A percentile compares a stretch with the other conserved stretches of the same genome.
Conservation (phyloP, 2,329 filamentous ascomycete genomes). For the Pseudocercospora crystallina region DNA sequence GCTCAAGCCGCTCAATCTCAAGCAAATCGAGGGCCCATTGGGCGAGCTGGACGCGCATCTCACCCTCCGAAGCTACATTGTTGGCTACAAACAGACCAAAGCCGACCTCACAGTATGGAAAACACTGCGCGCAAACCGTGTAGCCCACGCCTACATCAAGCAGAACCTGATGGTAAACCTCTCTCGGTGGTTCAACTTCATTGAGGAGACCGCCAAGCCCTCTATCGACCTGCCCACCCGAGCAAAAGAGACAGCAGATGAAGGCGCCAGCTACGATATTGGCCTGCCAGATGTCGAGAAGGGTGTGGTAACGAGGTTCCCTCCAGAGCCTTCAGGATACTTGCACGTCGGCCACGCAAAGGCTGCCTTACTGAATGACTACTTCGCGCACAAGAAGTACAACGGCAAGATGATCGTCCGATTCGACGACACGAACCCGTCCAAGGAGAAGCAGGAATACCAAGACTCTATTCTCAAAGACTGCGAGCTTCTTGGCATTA, state of each 20-base stretch:
- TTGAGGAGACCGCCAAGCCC: constrained; percentile 76
- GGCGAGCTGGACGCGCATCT: constrained; percentile 82
- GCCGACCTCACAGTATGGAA: constrained; percentile 82
- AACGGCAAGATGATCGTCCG: constrained; percentile 86
- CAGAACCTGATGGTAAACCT: constrained; percentile 75
- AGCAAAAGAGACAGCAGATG: constrained; percentile 63
- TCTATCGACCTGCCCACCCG: constrained; percentile 54
- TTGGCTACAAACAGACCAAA: constrained; percentile 74
- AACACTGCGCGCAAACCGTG: constrained; percentile 77
- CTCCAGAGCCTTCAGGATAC: constrained; percentile 93
- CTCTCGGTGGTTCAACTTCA: constrained; percentile 80
- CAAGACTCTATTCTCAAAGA: constrained; percentile 93
- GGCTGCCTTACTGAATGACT: constrained; percentile 89
- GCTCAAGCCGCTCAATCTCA: constrained; percentile 69
- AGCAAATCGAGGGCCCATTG: constrained; percentile 71
- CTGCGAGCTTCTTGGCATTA: constrained; percentile 85
- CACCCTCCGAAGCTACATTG: constrained; percentile 79
- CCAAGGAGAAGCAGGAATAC: constrained; percentile 95
- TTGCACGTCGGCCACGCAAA: constrained; percentile 96
- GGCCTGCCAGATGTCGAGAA: constrained; percentile 80
- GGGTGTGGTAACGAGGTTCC: constrained; percentile 87
- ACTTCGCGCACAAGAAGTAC: constrained; percentile 92
- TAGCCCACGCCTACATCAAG: constrained; percentile 77
- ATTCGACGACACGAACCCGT: constrained; percentile 96
- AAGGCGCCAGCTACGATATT: constrained; percentile 86